Base-by-base conservation (phyloP, 345 rosid species). In the Draba incana region DNA sequence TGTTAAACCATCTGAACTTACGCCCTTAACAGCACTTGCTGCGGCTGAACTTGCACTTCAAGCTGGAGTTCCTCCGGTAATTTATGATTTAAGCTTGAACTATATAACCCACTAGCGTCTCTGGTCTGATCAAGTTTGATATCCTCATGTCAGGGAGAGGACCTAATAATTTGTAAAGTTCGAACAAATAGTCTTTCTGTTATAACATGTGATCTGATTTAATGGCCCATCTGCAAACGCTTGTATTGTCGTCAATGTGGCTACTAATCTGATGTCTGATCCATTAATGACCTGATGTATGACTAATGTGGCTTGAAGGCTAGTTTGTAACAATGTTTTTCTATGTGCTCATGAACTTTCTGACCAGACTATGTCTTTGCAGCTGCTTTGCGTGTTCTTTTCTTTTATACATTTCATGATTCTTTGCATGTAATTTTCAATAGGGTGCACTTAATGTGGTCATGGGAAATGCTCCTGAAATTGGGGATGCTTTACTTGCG, bases 51-150 rank as follows among this genome's bases (percentile, higher is more conserved):
- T 94, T 39, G 84, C 99, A 47, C 85, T 91, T 83, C 98, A 86
- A 79, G 98, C 99, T 81, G 99, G 99, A 84, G 86, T 94, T 70
- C 96, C 96, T 60, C 92, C 92, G 83, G 99, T 94, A 84, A 77
- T 71, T 86, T 42, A 67, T 75, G 39, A 63, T 57, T 43, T 75
- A 43, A 24, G 57, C 51, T 59, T 66, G 43, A 53, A 62, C 53
- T 39, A 38, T 68, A 39, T 54, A 68, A 23, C 52, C 45, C 10
- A 68, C 57, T 12, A 73, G 23, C 28, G 6, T 44, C 57, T 74
- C 44, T 28, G 42, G 62, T 60, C 30, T 68, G 42, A 25, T 45
- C 38, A n/a, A 53, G 52, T 28, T 68, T 61, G 51, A 16, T 54
- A 20, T 39, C 56, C 14, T 45, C 41, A 10, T 58, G 33, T 50